A percentile compares a stretch with the other conserved stretches of the same genome.
These are phyloP conservation scores for Agapanthus africanus DNA, from an alignment of 106 monocot species.

Conservation along the genomic window DNA sequence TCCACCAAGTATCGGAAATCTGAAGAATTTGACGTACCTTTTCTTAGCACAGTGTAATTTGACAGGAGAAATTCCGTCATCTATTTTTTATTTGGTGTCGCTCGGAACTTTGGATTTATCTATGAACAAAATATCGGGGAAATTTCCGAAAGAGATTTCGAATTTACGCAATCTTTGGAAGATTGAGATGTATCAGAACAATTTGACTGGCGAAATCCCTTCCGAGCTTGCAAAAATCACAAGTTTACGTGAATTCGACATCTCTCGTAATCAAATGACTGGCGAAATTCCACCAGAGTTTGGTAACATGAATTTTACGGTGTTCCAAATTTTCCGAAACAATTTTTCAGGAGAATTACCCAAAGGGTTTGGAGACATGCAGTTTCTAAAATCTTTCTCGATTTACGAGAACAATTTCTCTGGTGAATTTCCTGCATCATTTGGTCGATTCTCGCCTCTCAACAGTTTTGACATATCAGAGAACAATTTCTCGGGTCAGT, in stretches of 20 bases:
- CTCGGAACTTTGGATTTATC: constrained; percentile 67
- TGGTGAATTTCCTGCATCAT: constrained; percentile 53
- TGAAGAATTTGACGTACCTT: constrained; percentile 70
- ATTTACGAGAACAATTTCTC: constrained; percentile 64
- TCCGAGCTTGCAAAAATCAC: constrained; percentile 45
- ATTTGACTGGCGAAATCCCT: constrained; percentile 53
- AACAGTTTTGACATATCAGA: constrained; percentile 79
- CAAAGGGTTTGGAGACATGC: constrained; percentile 42
- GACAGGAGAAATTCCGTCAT: constrained; percentile 49
- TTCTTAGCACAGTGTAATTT: constrained; percentile 56
- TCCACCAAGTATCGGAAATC: constrained; percentile 41
- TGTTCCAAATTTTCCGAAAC: constrained; percentile 62
- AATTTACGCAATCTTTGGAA: constrained; percentile 48
- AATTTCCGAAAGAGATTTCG: constrained; percentile 43
- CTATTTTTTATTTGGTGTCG: constrained; percentile 34
- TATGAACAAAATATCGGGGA: constrained; percentile 52
- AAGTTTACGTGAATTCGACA: constrained; percentile 47
- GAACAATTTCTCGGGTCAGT: constrained; percentile 60
- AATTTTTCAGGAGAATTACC: constrained; percentile 64
- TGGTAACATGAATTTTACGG: constrained; percentile 40
- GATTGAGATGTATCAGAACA: constrained; percentile 76
- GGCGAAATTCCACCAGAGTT: constrained; percentile 56
- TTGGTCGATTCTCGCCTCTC: constrained; percentile 66
- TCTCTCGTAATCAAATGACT: constrained; percentile 52
- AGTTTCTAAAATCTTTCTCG: constrained; percentile 41